Base-by-base conservation (phyloP, 2,329 filamentous ascomycete genomes). In the Chaetomium sp. region DNA sequence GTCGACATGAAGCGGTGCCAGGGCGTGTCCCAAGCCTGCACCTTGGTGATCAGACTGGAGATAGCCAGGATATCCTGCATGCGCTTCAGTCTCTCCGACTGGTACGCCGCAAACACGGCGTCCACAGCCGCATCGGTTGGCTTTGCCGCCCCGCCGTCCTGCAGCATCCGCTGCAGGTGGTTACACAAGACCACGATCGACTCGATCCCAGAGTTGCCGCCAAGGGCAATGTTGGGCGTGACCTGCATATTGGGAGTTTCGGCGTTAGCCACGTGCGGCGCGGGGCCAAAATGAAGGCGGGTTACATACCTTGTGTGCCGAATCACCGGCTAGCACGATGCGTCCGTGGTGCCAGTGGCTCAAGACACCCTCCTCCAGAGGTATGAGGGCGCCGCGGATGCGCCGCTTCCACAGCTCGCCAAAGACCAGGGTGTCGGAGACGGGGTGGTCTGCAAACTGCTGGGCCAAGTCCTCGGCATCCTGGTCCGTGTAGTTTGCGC, bases 161-260 rank as follows among this genome's bases (percentile, higher is more conserved):
- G 38, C 51, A 54, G 21, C 3, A 27, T 13, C 21, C 51, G 51
- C 51, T 27, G 27, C 21, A 54, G 23, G 51, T 54, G 51, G 51
- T 54, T 54, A 3, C 23, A 27, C 51, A 54, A 27, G 2, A 23
- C 19, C 0, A 16, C 51, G 2, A 54, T 13, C 9, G 23, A 23
- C 27, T 54, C 51, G 27, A 54, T 54, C 16, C 51, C 51, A 4
- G 51, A 27, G 51, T 54, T 54, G 27, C 51, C 51, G 51, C 51
- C 51, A 7, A 54, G 51, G 6, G 51, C 51, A 16, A 54, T 54
- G 51, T 54, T 54, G 51, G 51, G 51, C 38, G 38, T 42, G 3
- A 42, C 38, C 38, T 42, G 38, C 16, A 29, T 29, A 6, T 29
- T 29, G 27, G 27, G 27, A 12, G 38, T 42, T 42, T 42, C 35